Evolutionary conservation across 805 yeast species (phyloP).

Genomic region (Suhomyces pyralidae): DNA sequence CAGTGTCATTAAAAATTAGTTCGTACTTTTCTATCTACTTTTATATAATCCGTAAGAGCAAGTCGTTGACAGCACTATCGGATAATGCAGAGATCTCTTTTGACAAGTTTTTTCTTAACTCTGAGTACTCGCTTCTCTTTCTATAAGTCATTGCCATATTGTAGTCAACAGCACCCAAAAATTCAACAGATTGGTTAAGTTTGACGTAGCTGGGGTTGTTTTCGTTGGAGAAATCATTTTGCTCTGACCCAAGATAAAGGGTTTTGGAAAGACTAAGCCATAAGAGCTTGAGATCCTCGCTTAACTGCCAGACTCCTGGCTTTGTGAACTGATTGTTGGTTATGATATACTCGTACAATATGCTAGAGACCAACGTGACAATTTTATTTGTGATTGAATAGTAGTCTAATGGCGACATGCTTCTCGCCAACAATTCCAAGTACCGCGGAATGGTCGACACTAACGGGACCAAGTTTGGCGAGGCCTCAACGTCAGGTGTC

Average conservation of each 20-base stretch:
- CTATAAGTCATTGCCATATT: conserved; percentile 17
- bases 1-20: too few relatives aligned
- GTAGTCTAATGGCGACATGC: conserved; percentile 31
- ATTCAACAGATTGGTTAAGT: conserved; percentile 27
- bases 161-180: conserved; percentile 24
- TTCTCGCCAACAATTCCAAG: conserved; percentile 19
- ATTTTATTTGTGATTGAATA: conserved; percentile 25
- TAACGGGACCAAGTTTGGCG: conserved; percentile 22
- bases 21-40: too few relatives aligned
- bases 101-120: conserved; percentile 20
- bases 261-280: conserved; percentile 14
- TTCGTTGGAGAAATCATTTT: conserved; percentile 16
- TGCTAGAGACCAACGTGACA: conserved; percentile 23
- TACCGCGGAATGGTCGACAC: conserved; percentile 24
- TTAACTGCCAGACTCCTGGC: conserved; percentile 32
- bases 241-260: conserved; percentile 15
- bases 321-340: conserved; percentile 37
- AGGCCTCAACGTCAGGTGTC: conserved; percentile 11
- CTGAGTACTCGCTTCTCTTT: conserved; percentile 11
- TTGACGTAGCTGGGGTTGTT: conserved; percentile 22
- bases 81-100: conserved; percentile 15
- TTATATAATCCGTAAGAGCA: conserved; percentile 25
- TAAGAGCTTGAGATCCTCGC: conserved; percentile 26
- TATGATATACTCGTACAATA: conserved; percentile 36
- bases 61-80: conserved; percentile 23